Evolutionary conservation across 495 filamentous ascomycete species (phyloP).

Genomic region (Penicillium pulvis): DNA sequence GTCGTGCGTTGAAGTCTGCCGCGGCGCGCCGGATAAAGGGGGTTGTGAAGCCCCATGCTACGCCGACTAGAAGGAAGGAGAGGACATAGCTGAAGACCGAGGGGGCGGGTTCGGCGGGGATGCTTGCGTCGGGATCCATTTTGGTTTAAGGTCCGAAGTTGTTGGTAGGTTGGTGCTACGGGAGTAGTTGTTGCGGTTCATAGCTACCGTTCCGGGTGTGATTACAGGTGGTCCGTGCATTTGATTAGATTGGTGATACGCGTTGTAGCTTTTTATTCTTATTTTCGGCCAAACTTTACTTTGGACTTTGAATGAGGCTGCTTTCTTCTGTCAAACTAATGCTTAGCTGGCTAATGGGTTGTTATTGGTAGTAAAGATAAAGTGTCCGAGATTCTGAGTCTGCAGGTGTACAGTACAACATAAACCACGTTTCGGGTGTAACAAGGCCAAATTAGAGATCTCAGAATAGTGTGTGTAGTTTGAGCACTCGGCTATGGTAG

Average conservation of each 20-base stretch:
- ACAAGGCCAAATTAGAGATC: too few species aligned
- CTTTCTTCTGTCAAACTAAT: too few species aligned
- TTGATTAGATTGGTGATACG: background rate
- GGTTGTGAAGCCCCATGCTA: slow-evolving; percentile 76
- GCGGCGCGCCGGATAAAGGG: slow-evolving; percentile 62
- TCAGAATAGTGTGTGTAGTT: too few species aligned
- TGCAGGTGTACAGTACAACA: too few species aligned
- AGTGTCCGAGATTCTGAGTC: too few species aligned
- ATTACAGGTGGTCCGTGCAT: background rate
- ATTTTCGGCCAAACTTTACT: too few species aligned
- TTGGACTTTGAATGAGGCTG: too few species aligned
- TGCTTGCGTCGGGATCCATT: slow-evolving; percentile 36
- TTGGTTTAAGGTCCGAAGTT: slow-evolving; percentile 5
- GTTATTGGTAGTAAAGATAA: too few species aligned
- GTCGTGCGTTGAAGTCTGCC: slow-evolving; percentile 57
- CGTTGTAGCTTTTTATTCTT: background rate
- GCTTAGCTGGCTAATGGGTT: too few species aligned
- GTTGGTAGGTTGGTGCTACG: background rate
- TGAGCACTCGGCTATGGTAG: too few species aligned
- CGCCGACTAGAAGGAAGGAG: slow-evolving; percentile 87
- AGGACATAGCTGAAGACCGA: slow-evolving; percentile 77
- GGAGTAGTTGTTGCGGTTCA: background rate
- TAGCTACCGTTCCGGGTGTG: background rate
- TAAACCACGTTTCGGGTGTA: too few species aligned
- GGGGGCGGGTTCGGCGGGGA: slow-evolving; percentile 57